phyloP scores from a whole-genome alignment of 306 rosid species.

The Aeschynomene evenia region DNA sequence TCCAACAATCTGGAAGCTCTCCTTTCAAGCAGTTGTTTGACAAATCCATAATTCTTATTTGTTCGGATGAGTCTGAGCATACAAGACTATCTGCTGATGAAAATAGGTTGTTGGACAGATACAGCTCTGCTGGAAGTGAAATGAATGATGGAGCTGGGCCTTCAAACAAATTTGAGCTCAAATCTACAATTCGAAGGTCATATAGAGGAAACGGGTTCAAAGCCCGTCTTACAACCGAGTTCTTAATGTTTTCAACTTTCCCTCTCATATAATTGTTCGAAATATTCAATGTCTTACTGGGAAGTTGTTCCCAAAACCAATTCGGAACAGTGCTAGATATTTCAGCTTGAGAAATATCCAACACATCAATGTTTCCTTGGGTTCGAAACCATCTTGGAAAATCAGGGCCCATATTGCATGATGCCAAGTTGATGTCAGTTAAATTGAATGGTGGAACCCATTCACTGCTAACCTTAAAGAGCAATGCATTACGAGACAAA shows the following conservation, averaged over 20 bases:
- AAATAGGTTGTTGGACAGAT: background rate
- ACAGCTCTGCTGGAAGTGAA: background rate
- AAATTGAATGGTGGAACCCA: background rate
- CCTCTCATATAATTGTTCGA: constrained; percentile 8
- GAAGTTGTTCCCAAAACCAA: constrained; percentile 17
- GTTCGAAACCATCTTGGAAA: constrained; percentile 1
- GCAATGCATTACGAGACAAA: background rate
- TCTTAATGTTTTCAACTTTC: background rate
- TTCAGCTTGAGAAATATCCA: background rate
- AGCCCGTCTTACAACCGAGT: too few relatives aligned
- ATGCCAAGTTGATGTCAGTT: background rate
- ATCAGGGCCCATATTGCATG: constrained; percentile 5
- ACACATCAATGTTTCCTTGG: fast-evolving
- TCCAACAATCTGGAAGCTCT: background rate
- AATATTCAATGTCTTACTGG: background rate
- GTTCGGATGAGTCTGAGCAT: background rate
- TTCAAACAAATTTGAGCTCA: background rate
- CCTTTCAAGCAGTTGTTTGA: background rate
- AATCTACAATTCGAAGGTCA: background rate
- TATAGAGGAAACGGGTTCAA: background rate
- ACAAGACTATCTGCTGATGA: background rate
- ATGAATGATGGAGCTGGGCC: background rate
- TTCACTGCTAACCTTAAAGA: background rate
- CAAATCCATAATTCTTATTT: background rate
- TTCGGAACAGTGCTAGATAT: background rate